These are phyloP conservation scores for Solanum dulcamara DNA, from an alignment of 257 asterid species.

Conservation along the genomic window DNA sequence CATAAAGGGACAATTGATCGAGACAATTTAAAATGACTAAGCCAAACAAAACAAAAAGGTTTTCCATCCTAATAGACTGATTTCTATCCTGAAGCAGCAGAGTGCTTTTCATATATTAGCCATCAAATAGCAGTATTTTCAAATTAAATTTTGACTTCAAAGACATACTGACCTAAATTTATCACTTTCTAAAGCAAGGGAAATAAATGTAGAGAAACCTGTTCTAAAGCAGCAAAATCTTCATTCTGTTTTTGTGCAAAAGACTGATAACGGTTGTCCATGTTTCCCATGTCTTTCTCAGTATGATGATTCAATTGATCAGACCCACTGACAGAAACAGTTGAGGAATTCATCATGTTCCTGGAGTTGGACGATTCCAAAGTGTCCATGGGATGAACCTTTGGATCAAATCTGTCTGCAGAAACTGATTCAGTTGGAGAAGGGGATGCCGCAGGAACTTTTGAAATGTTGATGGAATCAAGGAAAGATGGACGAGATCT, in stretches of 20 bases:
- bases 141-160: background rate
- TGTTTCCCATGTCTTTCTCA: constrained; percentile 5
- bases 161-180: background rate
- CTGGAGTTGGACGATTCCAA: constrained; percentile 37
- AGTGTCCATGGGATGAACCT: constrained; percentile 47
- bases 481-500: constrained; percentile 81
- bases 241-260: constrained; percentile 60
- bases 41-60: background rate
- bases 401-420: constrained; percentile 33
- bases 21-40: background rate
- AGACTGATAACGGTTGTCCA: constrained; percentile 27
- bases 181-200: background rate
- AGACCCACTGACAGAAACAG: constrained; percentile 29
- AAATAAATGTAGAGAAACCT: constrained; percentile 38
- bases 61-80: background rate
- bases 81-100: background rate
- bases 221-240: constrained; percentile 88
- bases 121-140: background rate
- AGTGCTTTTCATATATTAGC: background rate
- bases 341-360: constrained; percentile 17
- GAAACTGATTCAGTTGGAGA: constrained; percentile 28
- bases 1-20: background rate
- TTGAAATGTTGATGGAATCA: constrained; percentile 66
- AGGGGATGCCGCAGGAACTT: constrained; percentile 37
- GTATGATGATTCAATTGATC: constrained; percentile 30